phyloP scores from a whole-genome alignment of 768 basidiomycete species.

The Gyrodon lividus region DNA sequence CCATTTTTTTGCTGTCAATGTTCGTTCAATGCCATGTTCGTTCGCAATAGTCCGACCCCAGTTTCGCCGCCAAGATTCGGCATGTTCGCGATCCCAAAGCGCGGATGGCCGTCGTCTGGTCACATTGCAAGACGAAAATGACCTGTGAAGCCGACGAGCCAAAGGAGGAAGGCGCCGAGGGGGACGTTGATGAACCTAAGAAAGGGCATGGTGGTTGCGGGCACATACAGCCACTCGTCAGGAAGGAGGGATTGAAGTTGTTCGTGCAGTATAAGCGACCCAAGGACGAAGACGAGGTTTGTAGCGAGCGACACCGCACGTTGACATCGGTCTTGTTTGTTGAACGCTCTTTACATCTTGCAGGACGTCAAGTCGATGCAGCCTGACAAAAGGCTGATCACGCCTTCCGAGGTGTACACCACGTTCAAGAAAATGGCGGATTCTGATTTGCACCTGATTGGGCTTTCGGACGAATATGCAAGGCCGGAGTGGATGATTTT shows the following conservation, averaged over 20 bases:
- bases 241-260: constrained; percentile 94
- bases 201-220: constrained; percentile 98
- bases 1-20: constrained; percentile 25
- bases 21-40: constrained; percentile 25
- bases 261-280: constrained; percentile 92
- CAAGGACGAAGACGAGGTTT: constrained; percentile 93
- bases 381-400: constrained; percentile 79
- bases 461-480: constrained; percentile 93
- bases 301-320: constrained; percentile 29
- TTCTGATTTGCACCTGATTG: constrained; percentile 82
- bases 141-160: constrained; percentile 86
- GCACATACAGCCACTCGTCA: constrained; percentile 80
- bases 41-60: constrained; percentile 69
- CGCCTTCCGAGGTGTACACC: constrained; percentile 86
- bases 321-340: constrained; percentile 1
- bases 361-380: constrained; percentile 81
- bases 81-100: constrained; percentile 84
- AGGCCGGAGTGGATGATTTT: constrained; percentile 99
- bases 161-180: constrained; percentile 79
- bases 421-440: constrained; percentile 96
- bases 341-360: constrained; percentile 12
- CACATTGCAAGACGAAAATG: constrained; percentile 85
- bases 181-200: constrained; percentile 65
- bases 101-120: constrained; percentile 85
- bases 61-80: constrained; percentile 84